Base-by-base conservation (phyloP, 1,139 yeast species). In the Pichia sp. region DNA sequence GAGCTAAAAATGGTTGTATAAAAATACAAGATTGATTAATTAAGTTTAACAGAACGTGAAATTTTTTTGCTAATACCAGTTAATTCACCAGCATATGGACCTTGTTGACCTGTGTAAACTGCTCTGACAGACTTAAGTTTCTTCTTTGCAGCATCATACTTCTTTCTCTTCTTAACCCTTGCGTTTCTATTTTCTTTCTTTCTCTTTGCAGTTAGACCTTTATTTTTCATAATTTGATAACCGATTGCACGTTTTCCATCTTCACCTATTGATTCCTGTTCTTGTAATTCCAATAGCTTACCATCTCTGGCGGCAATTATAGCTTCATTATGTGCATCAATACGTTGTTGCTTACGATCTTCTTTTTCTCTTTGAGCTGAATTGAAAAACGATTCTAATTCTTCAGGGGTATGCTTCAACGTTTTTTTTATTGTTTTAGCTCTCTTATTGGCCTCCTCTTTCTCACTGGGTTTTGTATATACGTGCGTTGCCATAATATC, bases 81-180 rank as follows among this genome's bases (percentile, higher is more conserved):
- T 73, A 80, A 77, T 68, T 92, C 98, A 69, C 98, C 98, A 57
- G 78, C 84, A 68, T 94, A 92, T 3, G 96, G 83, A 47, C 96
- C 89, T 54, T 78, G 75, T 59, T 82, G 86, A 42, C 79, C 82
- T 60, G 83, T 78, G 74, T 84, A 89, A 31, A 89, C 97, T 52
- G 87, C 88, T 68, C 96, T 83, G 55, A 87, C 85, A 52, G 95
- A 84, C 64, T 83, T 83, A 66, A 94, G 83, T 67, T 89, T 89
- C 88, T 89, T 90, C 73, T 89, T 83, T 39, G 99, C 98, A 66
- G 79, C 78, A 56, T 88, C 97, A 72, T 86, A 92, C 80, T 88
- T 88, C 81, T 83, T 86, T 76, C 97, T 85, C 95, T 92, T 92
- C 76, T 92, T 92, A 64, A 92, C 97, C 71, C 99, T 84, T 40